Percentiles rank a stretch among this genome's conserved stretches.
These are phyloP conservation scores for Scheffersomyces coipomensis DNA, from an alignment of 805 yeast species.

Conservation along the genomic window DNA sequence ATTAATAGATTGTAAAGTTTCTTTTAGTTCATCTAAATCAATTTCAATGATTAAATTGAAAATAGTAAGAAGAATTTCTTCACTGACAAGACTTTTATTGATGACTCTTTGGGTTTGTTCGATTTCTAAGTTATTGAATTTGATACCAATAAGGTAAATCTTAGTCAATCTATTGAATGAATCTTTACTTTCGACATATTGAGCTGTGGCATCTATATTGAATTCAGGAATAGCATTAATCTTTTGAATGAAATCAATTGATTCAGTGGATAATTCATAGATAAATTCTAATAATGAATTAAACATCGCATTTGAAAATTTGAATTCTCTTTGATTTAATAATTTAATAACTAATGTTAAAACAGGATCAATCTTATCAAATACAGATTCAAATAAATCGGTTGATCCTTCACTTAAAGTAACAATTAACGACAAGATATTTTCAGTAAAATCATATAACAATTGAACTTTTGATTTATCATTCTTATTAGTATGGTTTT, in stretches of 20 bases:
- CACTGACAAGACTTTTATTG: constrained; percentile 16
- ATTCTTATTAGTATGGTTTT: constrained; percentile 13
- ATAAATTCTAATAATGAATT: constrained; percentile 56
- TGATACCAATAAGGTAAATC: constrained; percentile 40
- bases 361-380: constrained; percentile 40
- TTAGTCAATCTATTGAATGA: constrained; percentile 24
- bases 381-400: constrained; percentile 45
- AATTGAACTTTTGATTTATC: constrained; percentile 47
- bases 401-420: constrained; percentile 66
- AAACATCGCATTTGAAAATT: constrained; percentile 42
- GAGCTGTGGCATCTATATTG: constrained; percentile 4
- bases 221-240: constrained; percentile 5
- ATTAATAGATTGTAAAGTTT: constrained; percentile 16
- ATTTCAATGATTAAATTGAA: constrained; percentile 22
- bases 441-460: constrained; percentile 69
- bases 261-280: constrained; percentile 61
- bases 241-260: constrained; percentile 48
- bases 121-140: constrained; percentile 40
- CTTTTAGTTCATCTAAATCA: constrained; percentile 29
- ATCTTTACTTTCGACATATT: constrained; percentile 3
- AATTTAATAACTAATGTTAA: constrained; percentile 36
- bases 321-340: constrained; percentile 15
- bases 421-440: constrained; percentile 64
- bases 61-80: constrained; percentile 18
- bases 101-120: constrained; percentile 12